Evolutionary conservation across 257 asterid species (phyloP).

Genomic region (Solanum neorickii): DNA sequence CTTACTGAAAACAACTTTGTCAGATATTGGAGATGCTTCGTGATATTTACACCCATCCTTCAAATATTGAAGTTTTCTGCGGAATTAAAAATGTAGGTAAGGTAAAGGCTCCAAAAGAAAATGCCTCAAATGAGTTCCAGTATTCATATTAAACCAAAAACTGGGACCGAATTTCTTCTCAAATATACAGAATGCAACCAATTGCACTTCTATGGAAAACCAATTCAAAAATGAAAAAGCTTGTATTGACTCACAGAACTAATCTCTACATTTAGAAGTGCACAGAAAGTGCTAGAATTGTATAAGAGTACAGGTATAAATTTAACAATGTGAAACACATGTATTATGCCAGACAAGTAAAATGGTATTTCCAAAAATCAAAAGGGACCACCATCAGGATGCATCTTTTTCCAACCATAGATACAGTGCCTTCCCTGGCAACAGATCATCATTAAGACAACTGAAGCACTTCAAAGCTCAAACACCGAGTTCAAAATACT

Average conservation of each 20-base stretch:
- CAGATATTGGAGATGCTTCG: slow-evolving; percentile 69
- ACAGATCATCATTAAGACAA: neutral
- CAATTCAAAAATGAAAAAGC: neutral
- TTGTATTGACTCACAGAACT: neutral
- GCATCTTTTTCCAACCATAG: neutral
- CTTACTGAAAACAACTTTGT: slow-evolving; percentile 86
- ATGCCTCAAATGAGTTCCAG: neutral
- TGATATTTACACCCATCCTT: slow-evolving; percentile 54
- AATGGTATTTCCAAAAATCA: neutral
- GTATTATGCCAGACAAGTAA: neutral
- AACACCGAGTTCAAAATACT: neutral
- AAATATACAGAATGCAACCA: neutral
- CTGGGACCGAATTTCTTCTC: neutral
- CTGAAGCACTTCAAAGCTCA: neutral
- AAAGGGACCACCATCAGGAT: neutral
- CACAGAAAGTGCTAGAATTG: neutral
- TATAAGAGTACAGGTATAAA: neutral
- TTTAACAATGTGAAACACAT: neutral
- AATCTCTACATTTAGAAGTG: neutral
- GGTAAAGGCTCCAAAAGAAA: neutral
- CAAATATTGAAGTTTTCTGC: slow-evolving; percentile 71
- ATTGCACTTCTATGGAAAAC: neutral
- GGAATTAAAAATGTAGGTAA: slow-evolving; percentile 1
- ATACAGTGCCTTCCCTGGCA: neutral
- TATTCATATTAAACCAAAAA: neutral